Evolutionary conservation across 2,329 filamentous ascomycete species (phyloP).

Genomic region (Dothiorella sarmentorum): DNA sequence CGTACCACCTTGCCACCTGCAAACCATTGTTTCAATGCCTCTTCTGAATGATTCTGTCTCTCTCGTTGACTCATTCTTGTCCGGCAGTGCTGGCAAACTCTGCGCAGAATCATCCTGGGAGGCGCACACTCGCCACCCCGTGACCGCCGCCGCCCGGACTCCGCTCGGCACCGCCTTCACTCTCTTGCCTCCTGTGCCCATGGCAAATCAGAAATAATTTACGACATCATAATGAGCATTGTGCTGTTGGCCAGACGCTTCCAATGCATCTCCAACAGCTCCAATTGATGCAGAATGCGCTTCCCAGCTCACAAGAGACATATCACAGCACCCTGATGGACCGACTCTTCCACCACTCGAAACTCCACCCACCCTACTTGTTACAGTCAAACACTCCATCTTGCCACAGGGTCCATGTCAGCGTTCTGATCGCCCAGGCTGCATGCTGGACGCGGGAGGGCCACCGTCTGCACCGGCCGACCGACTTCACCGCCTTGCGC

Average conservation of each 20-base stretch:
- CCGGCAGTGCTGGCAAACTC: not conserved
- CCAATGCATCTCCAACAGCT: no score
- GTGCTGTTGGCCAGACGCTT: no score
- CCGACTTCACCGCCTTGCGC: constrained; percentile 1
- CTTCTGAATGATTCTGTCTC: not conserved
- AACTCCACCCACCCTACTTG: no score
- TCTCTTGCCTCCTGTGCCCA: not conserved
- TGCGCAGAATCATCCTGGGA: not conserved
- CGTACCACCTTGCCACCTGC: not conserved
- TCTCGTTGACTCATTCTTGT: not conserved
- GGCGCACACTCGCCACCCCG: not conserved
- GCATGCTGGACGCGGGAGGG: constrained; percentile 5
- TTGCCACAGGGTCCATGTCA: not conserved
- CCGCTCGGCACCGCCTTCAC: not conserved
- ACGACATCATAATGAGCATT: no score
- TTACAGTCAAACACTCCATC: not conserved
- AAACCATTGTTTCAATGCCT: not conserved
- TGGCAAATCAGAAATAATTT: no score
- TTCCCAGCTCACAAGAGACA: no score
- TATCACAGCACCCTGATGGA: not conserved
- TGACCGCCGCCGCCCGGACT: not conserved
- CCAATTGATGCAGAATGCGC: no score
- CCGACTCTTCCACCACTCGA: not conserved
- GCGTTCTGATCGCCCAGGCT: not conserved
- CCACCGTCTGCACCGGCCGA: not conserved